Conservation (phyloP, 371 early-diverging fungal species). For the Caulochytrium protostelioides region DNA sequence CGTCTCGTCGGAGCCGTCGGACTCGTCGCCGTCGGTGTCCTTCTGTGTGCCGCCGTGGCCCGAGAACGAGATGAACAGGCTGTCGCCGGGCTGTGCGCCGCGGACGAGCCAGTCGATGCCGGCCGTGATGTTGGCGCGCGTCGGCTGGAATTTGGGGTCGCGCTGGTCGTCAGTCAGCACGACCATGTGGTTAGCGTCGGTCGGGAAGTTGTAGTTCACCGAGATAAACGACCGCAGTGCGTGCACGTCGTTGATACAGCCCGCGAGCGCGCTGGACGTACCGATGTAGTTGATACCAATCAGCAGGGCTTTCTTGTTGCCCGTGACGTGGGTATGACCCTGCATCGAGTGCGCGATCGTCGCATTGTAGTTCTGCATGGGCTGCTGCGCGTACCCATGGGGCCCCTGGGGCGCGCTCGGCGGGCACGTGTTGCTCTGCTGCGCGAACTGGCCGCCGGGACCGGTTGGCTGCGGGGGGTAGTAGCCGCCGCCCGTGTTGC, state of each 20-base stretch:
- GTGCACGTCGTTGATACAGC: slow-evolving; percentile 79
- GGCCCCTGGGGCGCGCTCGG: no score
- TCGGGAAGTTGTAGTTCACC: slow-evolving; percentile 31
- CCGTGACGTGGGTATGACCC: no score
- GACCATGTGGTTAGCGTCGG: slow-evolving; percentile 38
- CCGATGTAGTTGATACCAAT: slow-evolving; percentile 81
- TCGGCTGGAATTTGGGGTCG: slow-evolving; percentile 37
- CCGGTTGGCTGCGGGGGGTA: no score
- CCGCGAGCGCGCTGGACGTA: slow-evolving; percentile 37
- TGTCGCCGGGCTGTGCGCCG: slow-evolving; percentile 63
- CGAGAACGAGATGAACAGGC: slow-evolving; percentile 61
- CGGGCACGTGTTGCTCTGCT: no score
- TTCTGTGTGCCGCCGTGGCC: slow-evolving; percentile 63
- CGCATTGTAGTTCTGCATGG: no score
- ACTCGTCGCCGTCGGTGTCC: slow-evolving; percentile 56
- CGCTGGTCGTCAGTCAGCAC: slow-evolving; percentile 71
- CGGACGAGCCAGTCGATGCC: slow-evolving; percentile 77
- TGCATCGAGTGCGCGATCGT: no score
- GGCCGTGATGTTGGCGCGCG: slow-evolving; percentile 51
- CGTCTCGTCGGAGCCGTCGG: slow-evolving; percentile 60
- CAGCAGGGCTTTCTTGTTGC: slow-evolving; percentile 59
- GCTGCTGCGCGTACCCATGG: no score
- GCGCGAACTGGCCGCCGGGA: no score
- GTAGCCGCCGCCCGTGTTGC: no score
- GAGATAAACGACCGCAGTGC: slow-evolving; percentile 55